A percentile compares a stretch with the other conserved stretches of the same genome.
phyloP scores from a whole-genome alignment of 257 asterid species.

The Nicotiana tomentosiformis region DNA sequence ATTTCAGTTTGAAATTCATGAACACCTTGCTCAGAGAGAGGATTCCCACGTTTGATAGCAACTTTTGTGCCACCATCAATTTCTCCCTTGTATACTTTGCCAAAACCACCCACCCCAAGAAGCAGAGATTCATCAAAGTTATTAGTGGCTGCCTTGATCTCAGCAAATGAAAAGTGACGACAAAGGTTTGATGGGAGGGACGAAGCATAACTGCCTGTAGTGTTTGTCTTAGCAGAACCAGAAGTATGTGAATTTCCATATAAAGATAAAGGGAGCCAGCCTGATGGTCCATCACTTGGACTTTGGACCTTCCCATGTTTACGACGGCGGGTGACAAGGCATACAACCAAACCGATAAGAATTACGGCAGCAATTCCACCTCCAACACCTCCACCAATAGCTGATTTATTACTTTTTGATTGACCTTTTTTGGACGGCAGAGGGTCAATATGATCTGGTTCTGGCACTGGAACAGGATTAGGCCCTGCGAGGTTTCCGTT shows the following conservation, averaged over 20 bases:
- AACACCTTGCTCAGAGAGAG: slow-evolving; percentile 78
- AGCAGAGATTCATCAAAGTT: slow-evolving; percentile 71
- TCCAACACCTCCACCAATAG: slow-evolving; percentile 75
- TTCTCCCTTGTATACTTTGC: slow-evolving; percentile 80
- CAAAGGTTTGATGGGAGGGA: slow-evolving; percentile 84
- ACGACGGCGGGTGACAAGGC: slow-evolving; percentile 31
- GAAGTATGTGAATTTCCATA: slow-evolving; percentile 83
- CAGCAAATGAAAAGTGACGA: slow-evolving; percentile 83
- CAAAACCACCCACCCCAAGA: slow-evolving; percentile 91
- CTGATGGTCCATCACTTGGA: slow-evolving; percentile 45
- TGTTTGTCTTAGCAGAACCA: slow-evolving; percentile 66
- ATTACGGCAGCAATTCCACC: slow-evolving; percentile 65
- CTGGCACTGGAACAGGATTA: slow-evolving; percentile 66
- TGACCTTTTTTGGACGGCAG: slow-evolving; percentile 21
- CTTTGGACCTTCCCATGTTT: slow-evolving; percentile 48
- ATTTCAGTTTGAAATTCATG: slow-evolving; percentile 93
- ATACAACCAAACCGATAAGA: slow-evolving; percentile 49
- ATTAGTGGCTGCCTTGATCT: slow-evolving; percentile 77
- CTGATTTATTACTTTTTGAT: slow-evolving; percentile 32
- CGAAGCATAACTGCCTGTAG: slow-evolving; percentile 75
- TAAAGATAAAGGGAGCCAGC: slow-evolving; percentile 85
- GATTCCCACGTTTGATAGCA: slow-evolving; percentile 93
- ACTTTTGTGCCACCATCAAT: slow-evolving; percentile 82
- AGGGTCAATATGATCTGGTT: slow-evolving; percentile 21
- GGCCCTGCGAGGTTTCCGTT: slow-evolving; percentile 73